Evolutionary conservation across 495 filamentous ascomycete species (phyloP), one percentile per base, ranked within the genome.

Genomic region (Alectoria sarmentosa): DNA sequence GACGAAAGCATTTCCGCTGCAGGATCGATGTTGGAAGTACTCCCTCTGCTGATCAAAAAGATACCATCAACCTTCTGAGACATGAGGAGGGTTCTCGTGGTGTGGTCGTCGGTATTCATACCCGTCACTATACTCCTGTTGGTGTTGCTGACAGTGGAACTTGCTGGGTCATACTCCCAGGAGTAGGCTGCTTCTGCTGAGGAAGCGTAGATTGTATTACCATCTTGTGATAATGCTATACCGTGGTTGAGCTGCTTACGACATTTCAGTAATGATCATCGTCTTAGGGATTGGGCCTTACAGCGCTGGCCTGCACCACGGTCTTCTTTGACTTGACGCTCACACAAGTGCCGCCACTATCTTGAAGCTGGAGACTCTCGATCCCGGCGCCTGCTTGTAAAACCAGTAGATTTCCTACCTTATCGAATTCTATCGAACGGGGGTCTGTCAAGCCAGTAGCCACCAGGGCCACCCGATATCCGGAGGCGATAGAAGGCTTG

Each of bases 41-140:
- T 87, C 41, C 88, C 89, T 44, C 84, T 79, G 21, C 83, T 88
- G 38, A 90, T 80, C 36, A 91, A 69, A 0, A 90, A 75, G 37
- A 75, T 71, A 0, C 80, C 82, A 19, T 76, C 71, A 28, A 79
- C 78, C 23, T 76, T 70, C 37, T 80, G 75, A 17, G 84, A 77
- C 19, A 87, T 73, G 1, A 89, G 72, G 17, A 89, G 71, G 0
- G 89, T 90, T 19, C 89, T 79, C 3, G 87, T 85, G 21, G 74
- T 78, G 70, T 90, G 88, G 64, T 80, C 86, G 6, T 75, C 66
- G 63, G 75, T 78, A 56, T 66, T 74, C 87, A 91, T 90, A 58
- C 80, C 81, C 2, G 71, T 73, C 58, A 91, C 72, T 0, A 91
- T 58, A 8, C 71, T 79, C 19, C 61, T 70, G 19, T 78, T 77